phyloP scores from a whole-genome alignment of 2,329 filamentous ascomycete species.

The Cordyceps tenuipes region DNA sequence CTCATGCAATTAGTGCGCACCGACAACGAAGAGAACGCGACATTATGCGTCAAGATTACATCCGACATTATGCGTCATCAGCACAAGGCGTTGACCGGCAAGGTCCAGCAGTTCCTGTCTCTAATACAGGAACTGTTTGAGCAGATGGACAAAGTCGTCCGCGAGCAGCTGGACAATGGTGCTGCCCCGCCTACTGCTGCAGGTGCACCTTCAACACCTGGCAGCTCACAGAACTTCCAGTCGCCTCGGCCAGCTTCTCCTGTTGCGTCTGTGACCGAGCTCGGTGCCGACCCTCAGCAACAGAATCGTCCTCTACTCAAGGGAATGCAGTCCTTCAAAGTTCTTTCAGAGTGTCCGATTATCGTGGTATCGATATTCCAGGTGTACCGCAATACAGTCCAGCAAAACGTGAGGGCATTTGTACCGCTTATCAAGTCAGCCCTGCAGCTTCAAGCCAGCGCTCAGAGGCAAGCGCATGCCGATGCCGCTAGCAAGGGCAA shows the following conservation, averaged over 20 bases:
- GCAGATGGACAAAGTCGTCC: conserved; percentile 89
- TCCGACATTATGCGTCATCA: conserved; percentile 96
- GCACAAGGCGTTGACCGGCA: conserved; percentile 65
- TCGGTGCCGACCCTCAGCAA: conserved; percentile 73
- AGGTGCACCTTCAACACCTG: conserved; percentile 58
- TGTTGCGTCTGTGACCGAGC: conserved; percentile 66
- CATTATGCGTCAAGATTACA: conserved; percentile 95
- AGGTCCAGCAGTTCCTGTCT: conserved; percentile 81
- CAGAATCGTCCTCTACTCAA: conserved; percentile 73
- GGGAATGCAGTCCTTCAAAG: conserved; percentile 98
- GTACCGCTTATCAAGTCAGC: conserved; percentile 91
- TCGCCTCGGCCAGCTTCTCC: conserved; percentile 87
- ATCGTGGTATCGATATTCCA: conserved; percentile 98
- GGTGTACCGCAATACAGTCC: conserved; percentile 72
- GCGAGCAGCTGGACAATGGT: conserved; percentile 84
- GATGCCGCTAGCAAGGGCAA: conserved; percentile 72
- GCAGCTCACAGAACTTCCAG: conserved; percentile 64
- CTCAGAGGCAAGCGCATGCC: conserved; percentile 83
- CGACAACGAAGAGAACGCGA: conserved; percentile 98
- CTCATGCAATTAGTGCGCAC: conserved; percentile 80
- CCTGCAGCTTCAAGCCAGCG: conserved; percentile 78
- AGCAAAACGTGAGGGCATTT: conserved; percentile 81
- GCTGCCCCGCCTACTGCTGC: conserved; percentile 44
- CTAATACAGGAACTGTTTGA: conserved; percentile 95
- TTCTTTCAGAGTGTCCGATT: conserved; percentile 93